These are phyloP conservation scores for Morella rubra DNA, from an alignment of 306 rosid species.

Conservation along the genomic window DNA sequence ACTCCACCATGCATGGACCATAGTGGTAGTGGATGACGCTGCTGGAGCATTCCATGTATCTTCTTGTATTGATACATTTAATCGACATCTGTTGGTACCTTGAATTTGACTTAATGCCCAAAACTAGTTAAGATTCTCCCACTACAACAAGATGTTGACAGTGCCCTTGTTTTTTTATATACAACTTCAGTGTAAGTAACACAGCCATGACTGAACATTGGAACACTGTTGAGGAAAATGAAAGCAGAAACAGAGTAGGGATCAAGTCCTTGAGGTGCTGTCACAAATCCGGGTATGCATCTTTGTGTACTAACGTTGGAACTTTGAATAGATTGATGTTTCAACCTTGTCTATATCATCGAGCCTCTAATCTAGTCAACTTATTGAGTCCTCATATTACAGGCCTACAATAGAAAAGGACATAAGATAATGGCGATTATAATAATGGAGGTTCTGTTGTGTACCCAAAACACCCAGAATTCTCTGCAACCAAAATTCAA, in stretches of 20 bases:
- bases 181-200: slow-evolving; percentile 50
- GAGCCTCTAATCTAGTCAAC: slow-evolving; percentile 13
- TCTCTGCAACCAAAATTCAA: slow-evolving; percentile 27
- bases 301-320: neutral
- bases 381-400: neutral
- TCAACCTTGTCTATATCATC: slow-evolving; percentile 18
- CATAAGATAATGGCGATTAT: too few relatives aligned
- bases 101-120: slow-evolving; percentile 36
- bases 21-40: slow-evolving; percentile 21
- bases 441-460: neutral
- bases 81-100: slow-evolving; percentile 37
- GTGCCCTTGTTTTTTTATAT: slow-evolving; percentile 53
- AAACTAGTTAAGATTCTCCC: slow-evolving; percentile 24
- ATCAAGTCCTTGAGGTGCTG: neutral
- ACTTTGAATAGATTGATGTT: slow-evolving; percentile 42
- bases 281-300: neutral
- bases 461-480: slow-evolving; percentile 25
- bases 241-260: slow-evolving; percentile 24
- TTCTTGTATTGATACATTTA: slow-evolving; percentile 26
- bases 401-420: too few relatives aligned
- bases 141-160: slow-evolving; percentile 59
- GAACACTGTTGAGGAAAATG: slow-evolving; percentile 34
- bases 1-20: too few relatives aligned
- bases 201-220: slow-evolving; percentile 19
- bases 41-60: slow-evolving; percentile 34